A percentile compares a stretch with the other conserved stretches of the same genome.
These are phyloP conservation scores for Daldinia decipiens DNA, from an alignment of 495 filamentous ascomycete genomes.

Conservation along the genomic window DNA sequence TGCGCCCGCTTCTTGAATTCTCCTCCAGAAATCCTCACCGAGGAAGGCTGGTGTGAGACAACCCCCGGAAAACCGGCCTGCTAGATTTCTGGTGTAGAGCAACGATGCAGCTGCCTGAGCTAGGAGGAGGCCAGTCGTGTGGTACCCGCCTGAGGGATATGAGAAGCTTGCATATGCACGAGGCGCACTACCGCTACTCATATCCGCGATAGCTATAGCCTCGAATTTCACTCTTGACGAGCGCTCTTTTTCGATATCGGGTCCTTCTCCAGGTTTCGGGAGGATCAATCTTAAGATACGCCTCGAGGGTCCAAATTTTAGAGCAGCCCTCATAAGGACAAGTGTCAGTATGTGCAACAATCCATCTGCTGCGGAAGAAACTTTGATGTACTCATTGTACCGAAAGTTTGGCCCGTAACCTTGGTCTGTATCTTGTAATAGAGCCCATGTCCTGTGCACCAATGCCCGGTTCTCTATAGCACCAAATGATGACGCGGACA, in stretches of 20 bases:
- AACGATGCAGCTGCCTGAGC: conserved; percentile 30
- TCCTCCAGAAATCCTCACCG: conserved; percentile 26
- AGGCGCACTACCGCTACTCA: not conserved
- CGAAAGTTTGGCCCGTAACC: conserved; percentile 29
- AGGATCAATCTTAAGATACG: conserved; percentile 16
- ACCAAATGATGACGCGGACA: conserved; percentile 29
- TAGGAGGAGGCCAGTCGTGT: conserved; percentile 26
- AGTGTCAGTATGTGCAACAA: conserved; percentile 11
- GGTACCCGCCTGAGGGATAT: conserved; percentile 29
- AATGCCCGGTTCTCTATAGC: conserved; percentile 27
- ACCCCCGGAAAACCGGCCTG: conserved; percentile 13
- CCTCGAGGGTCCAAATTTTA: not conserved
- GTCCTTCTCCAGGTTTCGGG: conserved; percentile 28
- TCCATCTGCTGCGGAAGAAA: conserved; percentile 14
- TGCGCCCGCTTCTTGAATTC: conserved; percentile 24
- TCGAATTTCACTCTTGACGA: conserved; percentile 29
- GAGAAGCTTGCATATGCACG: conserved; percentile 37
- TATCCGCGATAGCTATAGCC: conserved; percentile 32
- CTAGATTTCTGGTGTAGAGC: conserved; percentile 28
- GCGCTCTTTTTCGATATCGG: conserved; percentile 32
- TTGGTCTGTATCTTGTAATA: conserved; percentile 21
- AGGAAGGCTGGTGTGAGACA: conserved; percentile 38
- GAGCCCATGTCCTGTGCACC: conserved; percentile 41
- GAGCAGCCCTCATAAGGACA: not conserved
- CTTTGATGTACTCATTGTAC: conserved; percentile 37